Evolutionary conservation across 2,329 filamentous ascomycete genomes (phyloP).

Genomic region (Basipetospora sp.): DNA sequence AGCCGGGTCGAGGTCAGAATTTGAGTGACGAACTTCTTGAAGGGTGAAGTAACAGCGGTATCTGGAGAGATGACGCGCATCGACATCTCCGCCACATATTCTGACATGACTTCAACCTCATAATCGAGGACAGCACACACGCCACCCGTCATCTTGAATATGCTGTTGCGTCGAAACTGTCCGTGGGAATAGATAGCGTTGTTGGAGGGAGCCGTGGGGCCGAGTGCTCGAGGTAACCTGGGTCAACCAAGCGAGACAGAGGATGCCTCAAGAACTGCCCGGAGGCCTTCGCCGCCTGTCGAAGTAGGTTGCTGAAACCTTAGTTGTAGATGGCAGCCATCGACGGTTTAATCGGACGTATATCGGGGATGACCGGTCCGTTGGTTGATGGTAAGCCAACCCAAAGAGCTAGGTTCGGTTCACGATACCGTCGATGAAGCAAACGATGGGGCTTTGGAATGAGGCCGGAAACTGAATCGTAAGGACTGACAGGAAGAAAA

Average conservation of each 20-base stretch:
- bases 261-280: conserved; percentile 1
- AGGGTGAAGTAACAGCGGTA: conserved; percentile 48
- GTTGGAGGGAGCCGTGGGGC: too few species aligned
- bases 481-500: not conserved
- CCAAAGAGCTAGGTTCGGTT: too few species aligned
- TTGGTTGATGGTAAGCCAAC: too few species aligned
- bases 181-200: not conserved
- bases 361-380: too few species aligned
- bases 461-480: not conserved
- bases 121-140: conserved; percentile 92
- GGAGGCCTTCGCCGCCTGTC: too few species aligned
- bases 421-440: too few species aligned
- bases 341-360: too few species aligned
- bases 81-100: conserved; percentile 86
- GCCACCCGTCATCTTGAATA: conserved; percentile 54
- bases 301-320: not conserved
- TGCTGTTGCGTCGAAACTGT: not conserved
- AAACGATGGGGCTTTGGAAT: not conserved
- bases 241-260: too few species aligned
- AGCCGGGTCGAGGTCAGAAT: conserved; percentile 81
- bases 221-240: too few species aligned
- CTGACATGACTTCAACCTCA: conserved; percentile 89
- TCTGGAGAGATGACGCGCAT: conserved; percentile 41
- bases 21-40: conserved; percentile 82
- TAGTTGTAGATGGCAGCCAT: conserved; percentile 3